Percentiles rank a stretch among this genome's conserved stretches.
Conservation (phyloP, 805 yeast genomes). For the Nakazawaea wyomingensis region DNA sequence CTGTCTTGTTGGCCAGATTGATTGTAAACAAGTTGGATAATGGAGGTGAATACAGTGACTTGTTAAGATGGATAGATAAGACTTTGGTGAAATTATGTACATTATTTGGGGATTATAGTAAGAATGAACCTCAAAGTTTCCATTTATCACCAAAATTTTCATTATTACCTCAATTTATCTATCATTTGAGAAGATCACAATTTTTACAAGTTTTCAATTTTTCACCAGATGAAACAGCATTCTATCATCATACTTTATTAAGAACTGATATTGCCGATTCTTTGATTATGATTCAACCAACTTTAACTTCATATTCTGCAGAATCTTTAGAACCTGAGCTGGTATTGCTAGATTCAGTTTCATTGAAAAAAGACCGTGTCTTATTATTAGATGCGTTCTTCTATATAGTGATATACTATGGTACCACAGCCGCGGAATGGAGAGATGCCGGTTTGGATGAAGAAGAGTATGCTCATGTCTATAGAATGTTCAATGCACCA, state of each 20-base stretch:
- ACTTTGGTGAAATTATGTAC: constrained; percentile 86
- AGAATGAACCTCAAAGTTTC: constrained; percentile 79
- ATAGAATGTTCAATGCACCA: constrained; percentile 81
- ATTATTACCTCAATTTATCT: constrained; percentile 92
- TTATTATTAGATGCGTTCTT: constrained; percentile 89
- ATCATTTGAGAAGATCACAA: constrained; percentile 93
- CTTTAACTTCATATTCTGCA: constrained; percentile 79
- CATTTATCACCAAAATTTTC: constrained; percentile 79
- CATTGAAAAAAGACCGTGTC: constrained; percentile 84
- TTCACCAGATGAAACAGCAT: constrained; percentile 98
- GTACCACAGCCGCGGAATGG: constrained; percentile 94
- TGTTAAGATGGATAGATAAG: constrained; percentile 91
- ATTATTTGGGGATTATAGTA: constrained; percentile 88
- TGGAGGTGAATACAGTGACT: constrained; percentile 69
- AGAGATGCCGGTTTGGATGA: constrained; percentile 93
- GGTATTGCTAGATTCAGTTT: constrained; percentile 87
- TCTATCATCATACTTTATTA: constrained; percentile 86
- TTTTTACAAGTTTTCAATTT: constrained; percentile 94
- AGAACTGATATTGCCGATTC: constrained; percentile 92
- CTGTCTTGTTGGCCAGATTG: constrained; percentile 86
- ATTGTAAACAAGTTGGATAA: constrained; percentile 88
- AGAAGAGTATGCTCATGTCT: constrained; percentile 84
- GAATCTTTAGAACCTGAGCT: constrained; percentile 82
- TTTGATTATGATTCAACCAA: constrained; percentile 96
- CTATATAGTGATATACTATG: constrained; percentile 93